Evolutionary conservation across 139 green algal genomes (phyloP).

Genomic region (Gonium pectorale): DNA sequence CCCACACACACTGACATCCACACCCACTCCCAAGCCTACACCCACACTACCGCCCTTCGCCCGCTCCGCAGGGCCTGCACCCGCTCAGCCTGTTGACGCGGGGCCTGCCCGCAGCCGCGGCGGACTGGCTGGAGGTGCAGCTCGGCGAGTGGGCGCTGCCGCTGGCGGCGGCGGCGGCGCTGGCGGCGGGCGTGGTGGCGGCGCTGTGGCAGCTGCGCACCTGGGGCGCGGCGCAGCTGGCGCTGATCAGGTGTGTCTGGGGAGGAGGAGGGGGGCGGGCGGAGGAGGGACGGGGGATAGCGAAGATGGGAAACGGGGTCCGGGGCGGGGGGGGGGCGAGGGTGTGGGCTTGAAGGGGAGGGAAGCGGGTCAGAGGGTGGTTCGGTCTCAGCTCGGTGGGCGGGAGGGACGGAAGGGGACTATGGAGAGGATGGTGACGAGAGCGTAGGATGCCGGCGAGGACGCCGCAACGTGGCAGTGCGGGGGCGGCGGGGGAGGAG

Average conservation of each 20-base stretch:
- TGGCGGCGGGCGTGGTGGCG: background rate
- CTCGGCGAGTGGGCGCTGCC: constrained; percentile 10
- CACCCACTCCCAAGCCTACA: too few species aligned
- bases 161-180: background rate
- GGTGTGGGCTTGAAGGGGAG: background rate
- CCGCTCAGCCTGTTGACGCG: background rate
- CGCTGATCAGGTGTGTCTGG: background rate
- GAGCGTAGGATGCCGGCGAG: background rate
- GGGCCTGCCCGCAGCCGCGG: background rate
- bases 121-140: constrained; percentile 28
- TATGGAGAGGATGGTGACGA: background rate
- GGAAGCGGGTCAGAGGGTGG: too few species aligned
- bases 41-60: too few species aligned
- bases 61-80: constrained; percentile 34
- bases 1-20: too few species aligned
- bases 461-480: background rate
- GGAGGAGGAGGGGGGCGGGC: background rate
- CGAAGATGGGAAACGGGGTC: background rate
- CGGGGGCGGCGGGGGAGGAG: background rate
- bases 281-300: too few species aligned
- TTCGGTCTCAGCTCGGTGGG: too few species aligned
- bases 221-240: constrained; percentile 28
- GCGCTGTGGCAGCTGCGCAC: constrained; percentile 38
- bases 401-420: too few species aligned
- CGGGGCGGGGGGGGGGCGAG: background rate